A percentile compares a stretch with the other conserved stretches of the same genome.
Conservation (phyloP, 805 yeast species). For the Candida maesae region DNA sequence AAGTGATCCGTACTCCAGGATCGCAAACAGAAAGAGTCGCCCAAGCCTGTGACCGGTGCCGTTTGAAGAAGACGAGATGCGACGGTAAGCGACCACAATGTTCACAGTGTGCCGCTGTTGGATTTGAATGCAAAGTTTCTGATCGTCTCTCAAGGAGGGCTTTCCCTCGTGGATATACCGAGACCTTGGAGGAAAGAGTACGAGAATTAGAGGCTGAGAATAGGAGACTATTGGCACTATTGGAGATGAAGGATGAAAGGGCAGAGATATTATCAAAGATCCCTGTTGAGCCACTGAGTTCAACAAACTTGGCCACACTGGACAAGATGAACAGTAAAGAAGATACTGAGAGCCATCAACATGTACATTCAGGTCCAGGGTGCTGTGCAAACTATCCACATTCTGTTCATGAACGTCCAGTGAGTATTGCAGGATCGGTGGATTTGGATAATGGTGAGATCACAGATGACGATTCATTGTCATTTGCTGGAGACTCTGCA, state of each 20-base stretch:
- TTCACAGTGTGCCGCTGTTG: slow-evolving; percentile 78
- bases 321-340: slow-evolving; percentile 26
- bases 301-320: slow-evolving; percentile 32
- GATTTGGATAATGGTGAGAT: slow-evolving; percentile 44
- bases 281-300: slow-evolving; percentile 27
- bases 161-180: slow-evolving; percentile 90
- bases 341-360: slow-evolving; percentile 26
- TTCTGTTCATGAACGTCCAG: slow-evolving; percentile 56
- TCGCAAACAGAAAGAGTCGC: slow-evolving; percentile 66
- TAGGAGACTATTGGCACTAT: slow-evolving; percentile 56
- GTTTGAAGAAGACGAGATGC: slow-evolving; percentile 75
- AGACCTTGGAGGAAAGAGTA: slow-evolving; percentile 82
- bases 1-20: slow-evolving; percentile 68
- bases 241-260: slow-evolving; percentile 64
- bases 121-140: slow-evolving; percentile 83
- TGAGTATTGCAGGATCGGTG: slow-evolving; percentile 60
- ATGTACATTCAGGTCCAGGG: slow-evolving; percentile 49
- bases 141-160: slow-evolving; percentile 84
- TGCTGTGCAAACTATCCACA: slow-evolving; percentile 53
- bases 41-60: slow-evolving; percentile 88
- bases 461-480: slow-evolving; percentile 38
- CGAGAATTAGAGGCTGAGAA: slow-evolving; percentile 82
- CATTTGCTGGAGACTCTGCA: slow-evolving; percentile 28
- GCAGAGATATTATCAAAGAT: slow-evolving; percentile 36
- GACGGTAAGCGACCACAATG: slow-evolving; percentile 74